phyloP scores from a whole-genome alignment of 441 rosid species.

The Croton laevigatus region DNA sequence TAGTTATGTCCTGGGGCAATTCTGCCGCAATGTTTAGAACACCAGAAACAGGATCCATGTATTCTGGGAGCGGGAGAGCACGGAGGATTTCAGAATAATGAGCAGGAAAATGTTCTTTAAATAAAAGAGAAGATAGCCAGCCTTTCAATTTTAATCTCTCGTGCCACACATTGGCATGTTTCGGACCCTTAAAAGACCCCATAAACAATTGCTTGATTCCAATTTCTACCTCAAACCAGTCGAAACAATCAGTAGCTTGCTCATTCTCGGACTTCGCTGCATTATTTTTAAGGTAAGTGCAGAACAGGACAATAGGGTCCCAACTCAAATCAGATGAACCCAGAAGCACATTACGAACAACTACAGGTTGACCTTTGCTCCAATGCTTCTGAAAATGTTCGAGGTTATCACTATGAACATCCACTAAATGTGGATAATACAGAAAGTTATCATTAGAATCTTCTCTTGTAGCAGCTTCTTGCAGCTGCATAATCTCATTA shows the following conservation, averaged over 20 bases:
- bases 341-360: slow-evolving; percentile 69
- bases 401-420: slow-evolving; percentile 56
- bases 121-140: slow-evolving; percentile 81
- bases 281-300: slow-evolving; percentile 68
- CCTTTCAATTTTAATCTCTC: slow-evolving; percentile 85
- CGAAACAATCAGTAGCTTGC: slow-evolving; percentile 43
- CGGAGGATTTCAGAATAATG: slow-evolving; percentile 69
- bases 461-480: slow-evolving; percentile 68
- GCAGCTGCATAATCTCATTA: slow-evolving; percentile 48
- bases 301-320: slow-evolving; percentile 90
- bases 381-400: slow-evolving; percentile 98
- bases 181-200: slow-evolving; percentile 70
- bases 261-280: slow-evolving; percentile 42
- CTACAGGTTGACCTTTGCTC: slow-evolving; percentile 92
- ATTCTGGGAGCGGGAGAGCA: slow-evolving; percentile 73
- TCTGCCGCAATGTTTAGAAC: slow-evolving; percentile 71
- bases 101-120: slow-evolving; percentile 79
- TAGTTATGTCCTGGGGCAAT: slow-evolving; percentile 44
- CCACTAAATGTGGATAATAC: slow-evolving; percentile 55
- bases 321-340: slow-evolving; percentile 57
- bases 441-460: slow-evolving; percentile 65
- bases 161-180: slow-evolving; percentile 57
- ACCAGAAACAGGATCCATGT: slow-evolving; percentile 79
- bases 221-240: slow-evolving; percentile 97
- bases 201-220: slow-evolving; percentile 62